Base-by-base conservation (phyloP, 176 grass and related monocot species). In the Canna indica region DNA sequence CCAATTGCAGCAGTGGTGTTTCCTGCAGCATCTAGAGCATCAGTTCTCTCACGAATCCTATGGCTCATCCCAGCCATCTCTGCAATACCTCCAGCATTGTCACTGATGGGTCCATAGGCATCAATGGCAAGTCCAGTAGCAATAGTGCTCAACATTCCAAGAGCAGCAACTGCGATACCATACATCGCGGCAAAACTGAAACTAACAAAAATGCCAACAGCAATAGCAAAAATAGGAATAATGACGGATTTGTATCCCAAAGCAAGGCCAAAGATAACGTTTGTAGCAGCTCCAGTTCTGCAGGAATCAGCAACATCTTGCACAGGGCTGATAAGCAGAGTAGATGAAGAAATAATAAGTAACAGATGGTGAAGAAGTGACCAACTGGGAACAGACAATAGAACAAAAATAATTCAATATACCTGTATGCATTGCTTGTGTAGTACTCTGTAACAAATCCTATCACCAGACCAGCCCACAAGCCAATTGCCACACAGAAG, bases 31-130 rank as follows among this genome's bases (percentile, higher is more conserved):
- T 95, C 91, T 0, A 95, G 85, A 45, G 91, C 91, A 81, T 95
- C 91, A 47, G 91, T 95, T 79, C 84, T 88, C 72, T 95, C 91
- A 71, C 91, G 87, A 13, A 95, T 90, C 76, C 82, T 83, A 17
- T 95, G 91, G 80, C 91, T 95, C 91, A 95, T 95, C 46, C 91
- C 91, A 77, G 91, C 91, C 91, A 95, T 95, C 71, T 95, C 91
- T 75, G 91, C 91, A 78, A 95, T 95, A 27, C 91, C 91, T 85
- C 91, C 91, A 72, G 91, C 91, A 29, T 95, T 95, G 64, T 95
- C 91, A 64, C 91, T 95, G 47, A 95, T 95, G 48, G 91, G 91
- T 0, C 91, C 91, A 77, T 95, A 95, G 22, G 91, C 91, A 88
- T 95, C 91, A 74, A 95, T 95, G 48, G 91, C 84, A 80, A 95